Percentiles rank a stretch among this genome's conserved stretches.
phyloP scores from a whole-genome alignment of 2,329 filamentous ascomycete genomes.

The Fusarium sp. region DNA sequence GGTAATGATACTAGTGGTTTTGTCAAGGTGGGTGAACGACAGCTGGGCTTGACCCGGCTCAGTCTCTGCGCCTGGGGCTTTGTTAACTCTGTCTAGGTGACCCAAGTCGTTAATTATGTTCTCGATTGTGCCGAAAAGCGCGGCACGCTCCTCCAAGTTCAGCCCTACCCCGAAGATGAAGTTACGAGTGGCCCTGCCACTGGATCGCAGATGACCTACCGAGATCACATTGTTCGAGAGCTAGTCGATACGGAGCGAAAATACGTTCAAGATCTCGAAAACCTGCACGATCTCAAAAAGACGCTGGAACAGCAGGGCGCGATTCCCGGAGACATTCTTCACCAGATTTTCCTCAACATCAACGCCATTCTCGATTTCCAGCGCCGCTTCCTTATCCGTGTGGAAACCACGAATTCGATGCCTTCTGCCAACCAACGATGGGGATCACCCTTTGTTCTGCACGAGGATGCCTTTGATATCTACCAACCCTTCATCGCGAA shows the following conservation, averaged over 20 bases:
- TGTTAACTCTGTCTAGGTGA: constrained; percentile 63
- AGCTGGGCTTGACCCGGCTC: not conserved
- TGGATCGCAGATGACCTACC: constrained; percentile 76
- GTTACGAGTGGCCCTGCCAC: constrained; percentile 58
- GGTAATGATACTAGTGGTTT: constrained; percentile 97
- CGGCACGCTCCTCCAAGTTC: constrained; percentile 75
- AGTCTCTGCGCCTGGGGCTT: not conserved
- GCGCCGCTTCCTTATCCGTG: constrained; percentile 91
- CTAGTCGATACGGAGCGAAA: constrained; percentile 95
- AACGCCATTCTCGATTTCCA: constrained; percentile 96
- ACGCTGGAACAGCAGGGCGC: constrained; percentile 88
- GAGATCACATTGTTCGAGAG: constrained; percentile 92
- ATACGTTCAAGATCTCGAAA: constrained; percentile 97
- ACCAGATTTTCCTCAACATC: constrained; percentile 96
- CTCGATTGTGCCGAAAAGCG: constrained; percentile 86
- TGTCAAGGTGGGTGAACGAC: constrained; percentile 76
- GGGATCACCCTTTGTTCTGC: constrained; percentile 89
- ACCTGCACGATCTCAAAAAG: constrained; percentile 92
- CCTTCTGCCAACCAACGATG: constrained; percentile 84
- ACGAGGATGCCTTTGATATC: constrained; percentile 89
- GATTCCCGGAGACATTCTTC: constrained; percentile 88
- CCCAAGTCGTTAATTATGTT: constrained; percentile 91
- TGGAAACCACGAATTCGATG: constrained; percentile 94
- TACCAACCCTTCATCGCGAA: constrained; percentile 99
- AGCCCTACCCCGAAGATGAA: constrained; percentile 69